Evolutionary conservation across 2,329 filamentous ascomycete species (phyloP).

Genomic region (Phoma sp.): DNA sequence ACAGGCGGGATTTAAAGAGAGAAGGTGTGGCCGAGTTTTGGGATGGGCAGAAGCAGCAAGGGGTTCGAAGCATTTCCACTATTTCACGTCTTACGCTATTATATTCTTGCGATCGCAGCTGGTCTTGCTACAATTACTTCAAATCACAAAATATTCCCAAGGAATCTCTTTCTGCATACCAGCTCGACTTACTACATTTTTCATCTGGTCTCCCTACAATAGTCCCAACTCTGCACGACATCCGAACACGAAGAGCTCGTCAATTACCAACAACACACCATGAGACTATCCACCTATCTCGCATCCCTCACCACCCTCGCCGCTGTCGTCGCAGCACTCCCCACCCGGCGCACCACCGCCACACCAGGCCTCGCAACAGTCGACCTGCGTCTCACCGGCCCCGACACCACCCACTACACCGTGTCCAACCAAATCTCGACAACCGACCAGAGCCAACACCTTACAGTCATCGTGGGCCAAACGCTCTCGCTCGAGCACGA

Average conservation of each 20-base stretch:
- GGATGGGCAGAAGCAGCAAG: too few relatives aligned
- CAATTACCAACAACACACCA: background rate
- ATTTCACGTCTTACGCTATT: too few relatives aligned
- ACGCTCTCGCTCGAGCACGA: slow-evolving; percentile 24
- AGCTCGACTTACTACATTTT: too few relatives aligned
- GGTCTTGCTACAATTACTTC: too few relatives aligned
- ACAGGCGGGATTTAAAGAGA: too few relatives aligned
- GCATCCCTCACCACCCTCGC: slow-evolving; percentile 8
- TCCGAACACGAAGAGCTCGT: background rate
- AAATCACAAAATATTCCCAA: too few relatives aligned
- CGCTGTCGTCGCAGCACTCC: slow-evolving; percentile 7
- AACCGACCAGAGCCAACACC: slow-evolving; percentile 11
- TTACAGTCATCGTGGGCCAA: slow-evolving; percentile 26
- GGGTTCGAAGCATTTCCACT: too few relatives aligned
- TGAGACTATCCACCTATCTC: background rate
- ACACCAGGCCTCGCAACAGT: slow-evolving; percentile 15
- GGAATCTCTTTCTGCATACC: too few relatives aligned
- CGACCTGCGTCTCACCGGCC: slow-evolving; percentile 18
- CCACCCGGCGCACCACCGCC: slow-evolving; percentile 5
- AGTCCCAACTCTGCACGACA: too few relatives aligned
- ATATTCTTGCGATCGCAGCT: too few relatives aligned
- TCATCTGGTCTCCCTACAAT: too few relatives aligned
- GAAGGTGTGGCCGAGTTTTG: too few relatives aligned
- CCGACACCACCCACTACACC: slow-evolving; percentile 17
- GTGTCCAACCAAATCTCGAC: slow-evolving; percentile 13